Evolutionary conservation across 2,329 filamentous ascomycete species (phyloP).

Genomic region (Talaromyces rugulosus): DNA sequence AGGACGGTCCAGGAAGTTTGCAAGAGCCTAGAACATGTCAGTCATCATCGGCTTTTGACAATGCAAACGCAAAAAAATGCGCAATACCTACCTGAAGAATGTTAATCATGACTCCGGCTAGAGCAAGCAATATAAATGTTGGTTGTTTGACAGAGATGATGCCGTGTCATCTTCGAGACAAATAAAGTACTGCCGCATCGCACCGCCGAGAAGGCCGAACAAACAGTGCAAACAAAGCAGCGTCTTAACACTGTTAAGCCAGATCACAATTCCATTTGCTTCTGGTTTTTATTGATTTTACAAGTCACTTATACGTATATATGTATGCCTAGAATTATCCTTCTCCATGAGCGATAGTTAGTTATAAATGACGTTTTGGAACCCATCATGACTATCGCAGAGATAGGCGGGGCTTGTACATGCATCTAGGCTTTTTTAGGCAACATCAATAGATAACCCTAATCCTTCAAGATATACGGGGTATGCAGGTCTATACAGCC

Average conservation of each 20-base stretch:
- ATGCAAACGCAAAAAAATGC: neutral
- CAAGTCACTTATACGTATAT: neutral
- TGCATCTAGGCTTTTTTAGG: neutral
- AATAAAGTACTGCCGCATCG: neutral
- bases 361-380: neutral
- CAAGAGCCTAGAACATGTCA: conserved; percentile 55
- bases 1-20: conserved; percentile 81
- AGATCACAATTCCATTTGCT: neutral
- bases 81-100: conserved; percentile 1
- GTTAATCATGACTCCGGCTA: conserved; percentile 3
- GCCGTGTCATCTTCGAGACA: neutral
- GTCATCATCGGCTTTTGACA: neutral
- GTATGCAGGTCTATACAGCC: neutral
- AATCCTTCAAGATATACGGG: neutral
- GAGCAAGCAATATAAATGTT: neutral
- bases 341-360: neutral
- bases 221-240: neutral
- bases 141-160: neutral
- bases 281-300: neutral
- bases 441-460: neutral
- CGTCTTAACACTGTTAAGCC: neutral
- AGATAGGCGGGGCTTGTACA: neutral
- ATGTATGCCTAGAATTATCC: neutral
- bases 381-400: neutral
- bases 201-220: neutral